Base-by-base conservation (phyloP, 768 basidiomycete species). In the Exsudoporus frostii region DNA sequence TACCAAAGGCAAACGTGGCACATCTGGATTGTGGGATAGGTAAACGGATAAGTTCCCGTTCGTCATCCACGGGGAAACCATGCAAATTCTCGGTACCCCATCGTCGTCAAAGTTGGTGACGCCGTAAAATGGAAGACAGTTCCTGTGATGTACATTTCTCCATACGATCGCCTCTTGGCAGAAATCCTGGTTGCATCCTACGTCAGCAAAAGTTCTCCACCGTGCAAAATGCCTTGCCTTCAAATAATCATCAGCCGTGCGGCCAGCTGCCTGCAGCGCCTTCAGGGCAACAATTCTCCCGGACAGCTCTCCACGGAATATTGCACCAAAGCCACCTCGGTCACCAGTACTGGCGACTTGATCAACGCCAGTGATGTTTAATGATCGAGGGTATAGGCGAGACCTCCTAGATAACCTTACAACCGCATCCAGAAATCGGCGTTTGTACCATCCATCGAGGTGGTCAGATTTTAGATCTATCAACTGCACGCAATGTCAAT, bases 1-100 rank as follows among this genome's bases (percentile, higher is more conserved):
- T 45, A 74, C 75, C 62, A 76, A 54, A 22, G 64, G 62, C 29
- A 71, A 46, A 37, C 73, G 65, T 50, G 61, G 54, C n/a, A 24
- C 64, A 10, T 57, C 45, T 11, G 67, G 64, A 45, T 72, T 63
- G 6, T 34, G 19, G 19, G 55, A 49, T 19, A 76, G 41, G 51
- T 70, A 76, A 19, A 59, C 56, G 22, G 51, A 43, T 5, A 76
- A 49, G 46, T 73, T 61, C 8, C 71, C 71, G 4, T 66, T 68
- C 24, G 46, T 37, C 53, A 64, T 62, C 63, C 61, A 71, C 7
- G 61, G 64, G 48, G 65, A 61, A 25, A 69, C 57, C 34, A 65
- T 10, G 33, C 52, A 63, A 5, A 58, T 57, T 44, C 48, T 63
- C 14, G 33, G n/a, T 14, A 48, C 39, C n/a, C 56, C 61, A 20